These are phyloP conservation scores for Spergularia azorica DNA, from an alignment of 179 eudicot species.

Conservation along the genomic window DNA sequence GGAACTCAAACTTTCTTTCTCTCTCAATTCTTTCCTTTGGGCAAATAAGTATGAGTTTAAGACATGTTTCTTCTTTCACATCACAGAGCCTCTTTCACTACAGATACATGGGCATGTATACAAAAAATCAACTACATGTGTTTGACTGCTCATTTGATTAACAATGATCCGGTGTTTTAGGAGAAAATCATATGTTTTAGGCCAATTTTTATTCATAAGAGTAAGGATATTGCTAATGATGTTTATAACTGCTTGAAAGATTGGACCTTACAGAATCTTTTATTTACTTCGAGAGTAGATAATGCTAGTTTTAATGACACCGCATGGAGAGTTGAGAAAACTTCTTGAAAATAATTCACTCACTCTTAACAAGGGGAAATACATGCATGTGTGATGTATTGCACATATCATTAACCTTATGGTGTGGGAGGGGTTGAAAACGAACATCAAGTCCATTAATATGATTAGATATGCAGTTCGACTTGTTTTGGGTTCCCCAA, in stretches of 20 bases:
- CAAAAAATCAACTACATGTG: background rate
- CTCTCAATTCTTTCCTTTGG: too few species aligned
- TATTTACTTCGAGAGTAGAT: background rate
- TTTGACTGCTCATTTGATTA: background rate
- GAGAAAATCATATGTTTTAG: background rate
- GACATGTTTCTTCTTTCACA: background rate
- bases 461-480: background rate
- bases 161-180: background rate
- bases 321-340: background rate
- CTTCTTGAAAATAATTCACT: background rate
- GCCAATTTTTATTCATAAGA: background rate
- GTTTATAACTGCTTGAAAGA: background rate
- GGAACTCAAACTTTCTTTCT: too few species aligned
- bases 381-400: constrained; percentile 4
- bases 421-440: constrained; percentile 9
- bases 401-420: background rate
- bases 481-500: background rate
- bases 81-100: background rate
- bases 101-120: background rate
- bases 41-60: too few species aligned
- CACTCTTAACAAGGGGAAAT: background rate
- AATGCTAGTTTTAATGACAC: constrained; percentile 6
- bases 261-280: background rate
- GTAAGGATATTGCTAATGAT: background rate
- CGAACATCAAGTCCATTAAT: background rate